Evolutionary conservation across 768 basidiomycete species (phyloP).

Genomic region (Brasilioporus rufonigricans): DNA sequence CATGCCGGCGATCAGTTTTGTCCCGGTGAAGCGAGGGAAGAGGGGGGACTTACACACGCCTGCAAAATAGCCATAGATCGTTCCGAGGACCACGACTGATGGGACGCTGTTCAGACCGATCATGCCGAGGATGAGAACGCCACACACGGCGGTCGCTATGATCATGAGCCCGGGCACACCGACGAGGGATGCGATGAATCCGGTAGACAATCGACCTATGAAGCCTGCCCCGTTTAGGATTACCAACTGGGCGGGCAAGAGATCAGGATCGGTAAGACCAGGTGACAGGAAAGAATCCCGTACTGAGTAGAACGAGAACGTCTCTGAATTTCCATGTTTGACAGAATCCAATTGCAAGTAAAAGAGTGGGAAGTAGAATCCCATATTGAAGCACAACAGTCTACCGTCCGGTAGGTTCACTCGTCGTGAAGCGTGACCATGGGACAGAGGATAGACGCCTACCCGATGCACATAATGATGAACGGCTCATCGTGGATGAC

Average conservation of each 20-base stretch:
- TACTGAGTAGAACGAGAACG: constrained; percentile 51
- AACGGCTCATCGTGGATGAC: constrained; percentile 17
- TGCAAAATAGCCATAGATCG: constrained; percentile 47
- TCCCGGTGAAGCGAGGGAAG: not conserved
- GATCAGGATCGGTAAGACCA: not conserved
- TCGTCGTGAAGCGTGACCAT: too few species aligned
- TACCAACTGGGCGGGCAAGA: constrained; percentile 35
- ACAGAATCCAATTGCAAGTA: constrained; percentile 41
- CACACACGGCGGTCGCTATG: constrained; percentile 31
- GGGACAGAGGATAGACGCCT: constrained; percentile 3
- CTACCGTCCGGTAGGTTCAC: constrained; percentile 1
- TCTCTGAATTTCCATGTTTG: constrained; percentile 42
- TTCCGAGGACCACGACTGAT: constrained; percentile 39
- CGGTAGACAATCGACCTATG: constrained; percentile 49
- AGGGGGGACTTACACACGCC: constrained; percentile 36
- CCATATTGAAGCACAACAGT: constrained; percentile 30
- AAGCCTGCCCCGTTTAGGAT: constrained; percentile 51
- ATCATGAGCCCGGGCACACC: constrained; percentile 45
- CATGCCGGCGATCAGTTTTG: not conserved
- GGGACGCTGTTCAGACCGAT: constrained; percentile 36
- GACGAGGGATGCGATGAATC: constrained; percentile 38
- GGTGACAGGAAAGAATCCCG: not conserved
- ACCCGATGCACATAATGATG: constrained; percentile 20
- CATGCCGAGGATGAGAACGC: constrained; percentile 13
- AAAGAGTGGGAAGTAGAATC: constrained; percentile 46